These are phyloP conservation scores for Zymoseptoria passerinii DNA, from an alignment of 2,329 filamentous ascomycete species.

Conservation along the genomic window DNA sequence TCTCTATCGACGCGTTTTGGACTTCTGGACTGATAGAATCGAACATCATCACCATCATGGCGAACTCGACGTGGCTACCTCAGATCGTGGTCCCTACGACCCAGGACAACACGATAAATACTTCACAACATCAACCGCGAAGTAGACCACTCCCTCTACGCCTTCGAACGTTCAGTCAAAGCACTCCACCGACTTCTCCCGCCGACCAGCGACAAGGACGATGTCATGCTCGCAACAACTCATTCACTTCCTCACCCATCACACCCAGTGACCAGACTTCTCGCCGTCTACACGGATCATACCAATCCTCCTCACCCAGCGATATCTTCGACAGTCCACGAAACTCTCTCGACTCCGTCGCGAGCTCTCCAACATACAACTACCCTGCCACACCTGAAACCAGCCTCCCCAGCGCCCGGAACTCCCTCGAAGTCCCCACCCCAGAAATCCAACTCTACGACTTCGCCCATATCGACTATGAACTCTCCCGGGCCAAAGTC, in stretches of 20 bases:
- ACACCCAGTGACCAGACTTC: conserved; percentile 10
- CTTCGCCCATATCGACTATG: conserved; percentile 26
- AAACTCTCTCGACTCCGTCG: conserved; percentile 9
- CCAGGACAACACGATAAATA: background rate
- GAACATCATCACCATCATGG: background rate
- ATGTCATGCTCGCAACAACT: conserved; percentile 12
- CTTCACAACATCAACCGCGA: conserved; percentile 3
- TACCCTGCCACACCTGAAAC: conserved; percentile 12
- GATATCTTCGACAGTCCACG: conserved; percentile 4
- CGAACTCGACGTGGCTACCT: conserved; percentile 6
- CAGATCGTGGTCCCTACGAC: background rate
- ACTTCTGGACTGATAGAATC: background rate
- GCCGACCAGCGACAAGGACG: conserved; percentile 10
- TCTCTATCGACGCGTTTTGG: background rate
- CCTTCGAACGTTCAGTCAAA: conserved; percentile 14
- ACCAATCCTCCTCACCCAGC: background rate
- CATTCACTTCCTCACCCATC: conserved; percentile 5
- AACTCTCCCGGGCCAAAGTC: conserved; percentile 26
- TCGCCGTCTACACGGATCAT: background rate
- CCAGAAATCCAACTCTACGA: conserved; percentile 15
- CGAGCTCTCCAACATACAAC: conserved; percentile 7
- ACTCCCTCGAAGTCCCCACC: conserved; percentile 10
- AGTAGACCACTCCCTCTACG: conserved; percentile 16
- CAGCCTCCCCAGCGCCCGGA: conserved; percentile 12
- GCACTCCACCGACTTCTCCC: conserved; percentile 8